Evolutionary conservation across 306 rosid species (phyloP), one percentile per base, ranked within the genome.

Genomic region (Trifolium dubium): DNA sequence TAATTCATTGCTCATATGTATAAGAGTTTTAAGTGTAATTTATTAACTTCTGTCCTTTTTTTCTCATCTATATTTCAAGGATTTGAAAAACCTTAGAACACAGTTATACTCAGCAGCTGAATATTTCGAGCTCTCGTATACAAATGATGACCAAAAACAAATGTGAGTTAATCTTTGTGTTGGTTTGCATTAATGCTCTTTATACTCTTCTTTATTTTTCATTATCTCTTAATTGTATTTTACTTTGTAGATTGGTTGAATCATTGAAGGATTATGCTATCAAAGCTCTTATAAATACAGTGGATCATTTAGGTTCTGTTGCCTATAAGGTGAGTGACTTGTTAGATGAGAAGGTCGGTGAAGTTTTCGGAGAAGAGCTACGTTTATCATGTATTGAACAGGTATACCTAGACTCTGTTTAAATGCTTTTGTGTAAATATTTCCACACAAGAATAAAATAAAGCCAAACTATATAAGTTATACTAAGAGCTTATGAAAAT

Each of bases 271-370:
- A 95, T 87, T 95, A 95, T 83, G 90, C 99, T 50, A 81, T 90
- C 68, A 95, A 95, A 82, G 99, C 99, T 64, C 90, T 95, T 39
- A 96, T 95, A 62, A 95, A 92, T 85, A 95, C 99, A 2, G 99
- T 95, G 86, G 99, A 95, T 74, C 99, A 95, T 82, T 80, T 95
- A 80, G 99, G 99, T 77, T 92, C 99, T 64, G 98, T 87, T 73
- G 86, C 97, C 60, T 95, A 90, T 71, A 95, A 95, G 83, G 98
- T 95, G 62, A 90, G 73, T 43, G 98, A 92, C 84, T 82, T 95
- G 80, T 86, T 95, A 73, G 98, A 95, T 78, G 99, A 95, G 76
- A 95, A 95, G 80, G 96, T 92, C 40, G 88, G 74, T 55, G 93
- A 95, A 87, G 97, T 89, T 77, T 90, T 95, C 6, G 88, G 88